A percentile compares a stretch with the other conserved stretches of the same genome.
Evolutionary conservation across 331 rosid genomes (phyloP).

Genomic region (Cydonia oblonga): DNA sequence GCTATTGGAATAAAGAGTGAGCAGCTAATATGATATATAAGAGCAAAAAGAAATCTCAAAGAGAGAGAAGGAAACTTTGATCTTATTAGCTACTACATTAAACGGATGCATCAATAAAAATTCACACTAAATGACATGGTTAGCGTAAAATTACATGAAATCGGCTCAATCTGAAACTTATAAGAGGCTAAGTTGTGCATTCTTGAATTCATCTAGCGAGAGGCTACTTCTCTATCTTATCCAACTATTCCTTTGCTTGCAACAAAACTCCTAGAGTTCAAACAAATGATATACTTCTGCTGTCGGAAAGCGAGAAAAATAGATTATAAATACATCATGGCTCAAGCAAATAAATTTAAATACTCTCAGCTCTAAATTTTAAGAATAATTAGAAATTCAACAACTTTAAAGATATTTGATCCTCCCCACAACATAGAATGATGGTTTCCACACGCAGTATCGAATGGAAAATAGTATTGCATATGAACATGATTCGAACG

Average conservation of each 20-base stretch:
- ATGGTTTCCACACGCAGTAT: neutral
- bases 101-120: neutral
- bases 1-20: constrained; percentile 59
- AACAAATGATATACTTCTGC: neutral
- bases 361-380: neutral
- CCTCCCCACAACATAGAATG: neutral
- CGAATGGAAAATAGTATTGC: neutral
- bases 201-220: neutral
- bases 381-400: neutral
- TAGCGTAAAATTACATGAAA: neutral
- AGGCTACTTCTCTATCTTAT: neutral
- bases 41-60: neutral
- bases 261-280: neutral
- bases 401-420: neutral
- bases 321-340: neutral
- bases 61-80: neutral
- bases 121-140: neutral
- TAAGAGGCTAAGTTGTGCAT: neutral
- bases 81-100: neutral
- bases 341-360: neutral
- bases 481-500: neutral
- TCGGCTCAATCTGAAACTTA: neutral
- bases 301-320: neutral
- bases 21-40: constrained; percentile 4
- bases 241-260: neutral